These are phyloP conservation scores for Paracamarosporium sp. DNA, from an alignment of 2,329 filamentous ascomycete genomes.

Conservation along the genomic window DNA sequence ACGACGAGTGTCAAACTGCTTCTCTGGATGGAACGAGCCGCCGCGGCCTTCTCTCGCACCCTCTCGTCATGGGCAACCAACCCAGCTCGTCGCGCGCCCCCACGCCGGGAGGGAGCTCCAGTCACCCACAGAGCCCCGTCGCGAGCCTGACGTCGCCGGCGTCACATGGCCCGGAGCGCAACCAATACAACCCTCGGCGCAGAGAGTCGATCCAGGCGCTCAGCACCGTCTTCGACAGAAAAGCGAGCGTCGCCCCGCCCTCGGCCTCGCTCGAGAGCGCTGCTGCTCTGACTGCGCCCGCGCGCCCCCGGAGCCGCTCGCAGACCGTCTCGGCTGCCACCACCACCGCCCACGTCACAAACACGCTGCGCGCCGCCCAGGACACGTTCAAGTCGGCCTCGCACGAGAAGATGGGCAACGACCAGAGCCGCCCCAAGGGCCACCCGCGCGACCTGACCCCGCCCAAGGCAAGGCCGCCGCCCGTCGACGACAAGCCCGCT, in stretches of 20 bases:
- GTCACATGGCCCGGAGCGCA: slow-evolving; percentile 45
- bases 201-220: slow-evolving; percentile 51
- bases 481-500: slow-evolving; percentile 10
- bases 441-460: slow-evolving; percentile 20
- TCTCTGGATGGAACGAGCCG: slow-evolving; percentile 9
- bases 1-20: slow-evolving; percentile 11
- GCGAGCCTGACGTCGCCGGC: slow-evolving; percentile 22
- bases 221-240: slow-evolving; percentile 29
- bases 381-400: slow-evolving; percentile 28
- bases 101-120: slow-evolving; percentile 26
- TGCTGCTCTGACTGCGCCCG: slow-evolving; percentile 35
- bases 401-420: slow-evolving; percentile 48
- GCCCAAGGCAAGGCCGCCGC: slow-evolving; percentile 9
- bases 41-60: slow-evolving; percentile 3
- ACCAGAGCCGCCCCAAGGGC: slow-evolving; percentile 45
- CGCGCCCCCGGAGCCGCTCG: slow-evolving; percentile 35
- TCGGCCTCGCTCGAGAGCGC: slow-evolving; percentile 47
- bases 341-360: slow-evolving; percentile 31
- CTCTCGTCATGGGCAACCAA: slow-evolving; percentile 43
- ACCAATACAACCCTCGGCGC: slow-evolving; percentile 38
- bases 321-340: slow-evolving; percentile 30
- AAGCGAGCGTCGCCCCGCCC: slow-evolving; percentile 47
- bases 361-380: slow-evolving; percentile 39
- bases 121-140: slow-evolving; percentile 32
- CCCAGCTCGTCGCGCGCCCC: slow-evolving; percentile 28